Evolutionary conservation across 352 stramenopile species (phyloP), one percentile per base, ranked within the genome.

Genomic region (Globisporangium irregulare): DNA sequence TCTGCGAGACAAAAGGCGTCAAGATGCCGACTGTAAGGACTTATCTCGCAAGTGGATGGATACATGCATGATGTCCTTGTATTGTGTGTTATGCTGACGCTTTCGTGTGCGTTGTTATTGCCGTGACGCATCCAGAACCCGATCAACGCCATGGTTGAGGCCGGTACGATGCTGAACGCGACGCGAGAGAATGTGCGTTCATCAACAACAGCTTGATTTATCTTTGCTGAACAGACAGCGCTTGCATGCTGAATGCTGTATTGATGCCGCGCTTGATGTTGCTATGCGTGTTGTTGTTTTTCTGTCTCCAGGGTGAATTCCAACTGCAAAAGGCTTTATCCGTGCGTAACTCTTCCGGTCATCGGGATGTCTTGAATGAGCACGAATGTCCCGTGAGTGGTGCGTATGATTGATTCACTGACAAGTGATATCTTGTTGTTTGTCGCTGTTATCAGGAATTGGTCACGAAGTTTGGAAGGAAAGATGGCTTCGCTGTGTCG

Each of bases 161-260:
- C 87, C 32, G 87, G 87, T 58, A 95, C 87, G 15, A 92, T 94
- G 83, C 75, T 95, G 18, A 95, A 93, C 61, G 80, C 87, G 51
- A 94, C 87, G n/a, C 84, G 82, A 57, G 85, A 93, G 32, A 63
- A 92, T 38, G 87, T 93, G 59, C 59, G 80, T 69, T 38, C n/a
- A 29, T 46, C 25, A 9, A 18, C 43, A 10, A 4, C 6, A 22
- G n/a, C 4, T n/a, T 20, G 7, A 10, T 38, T 1, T 25, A 48
- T 32, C 5, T 32, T 27, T 6, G 9, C n/a, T 69, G 2, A 51
- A 55, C 22, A 6, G 2, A 22, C 4, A n/a, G 22, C 24, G 7
- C 34, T 7, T 3, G 9, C 3, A 34, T 64, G 34, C 62, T 6
- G 48, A 3, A 15, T 43, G 15, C n/a, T 36, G 29, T 4, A 9